Evolutionary conservation across 73 alveolate species (phyloP).

Genomic region (Paramecium tetraurelia): DNA sequence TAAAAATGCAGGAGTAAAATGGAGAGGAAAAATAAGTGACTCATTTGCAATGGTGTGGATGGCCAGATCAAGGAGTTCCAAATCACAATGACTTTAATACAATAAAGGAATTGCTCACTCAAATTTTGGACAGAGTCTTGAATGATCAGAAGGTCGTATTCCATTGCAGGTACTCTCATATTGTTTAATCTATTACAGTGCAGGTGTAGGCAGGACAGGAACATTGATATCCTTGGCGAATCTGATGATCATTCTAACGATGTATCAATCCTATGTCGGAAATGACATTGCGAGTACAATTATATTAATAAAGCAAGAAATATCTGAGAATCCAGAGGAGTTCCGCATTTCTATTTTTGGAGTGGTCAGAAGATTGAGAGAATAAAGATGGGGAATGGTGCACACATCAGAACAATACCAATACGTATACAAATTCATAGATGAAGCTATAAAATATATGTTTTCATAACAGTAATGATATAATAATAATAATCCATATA

Average conservation of each 20-base stretch:
- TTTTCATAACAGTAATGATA: background rate
- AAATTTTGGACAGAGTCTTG: background rate
- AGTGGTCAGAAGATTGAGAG: conserved; percentile 93
- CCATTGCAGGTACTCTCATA: conserved; percentile 77
- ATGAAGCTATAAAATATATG: conserved; percentile 59
- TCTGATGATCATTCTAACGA: background rate
- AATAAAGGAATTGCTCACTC: conserved; percentile 46
- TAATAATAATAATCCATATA: background rate
- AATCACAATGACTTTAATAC: conserved; percentile 58
- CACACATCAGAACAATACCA: conserved; percentile 80
- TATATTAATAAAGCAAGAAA: conserved; percentile 13
- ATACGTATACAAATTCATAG: conserved; percentile 80
- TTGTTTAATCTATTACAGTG: conserved; percentile 59
- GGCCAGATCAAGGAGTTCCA: conserved; percentile 97
- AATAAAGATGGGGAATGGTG: conserved; percentile 93
- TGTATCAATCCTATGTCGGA: background rate
- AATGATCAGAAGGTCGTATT: conserved; percentile 75
- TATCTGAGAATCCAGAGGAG: conserved; percentile 62
- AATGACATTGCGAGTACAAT: background rate
- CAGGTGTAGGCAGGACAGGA: conserved; percentile 98
- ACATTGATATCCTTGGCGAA: conserved; percentile 80
- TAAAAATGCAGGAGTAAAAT: conserved; percentile 59
- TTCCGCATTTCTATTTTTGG: conserved; percentile 81
- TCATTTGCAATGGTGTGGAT: conserved; percentile 78
- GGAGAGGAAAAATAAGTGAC: conserved; percentile 68